Evolutionary conservation across 768 basidiomycete genomes (phyloP).

Genomic region (Xerocomellus dryophilus): DNA sequence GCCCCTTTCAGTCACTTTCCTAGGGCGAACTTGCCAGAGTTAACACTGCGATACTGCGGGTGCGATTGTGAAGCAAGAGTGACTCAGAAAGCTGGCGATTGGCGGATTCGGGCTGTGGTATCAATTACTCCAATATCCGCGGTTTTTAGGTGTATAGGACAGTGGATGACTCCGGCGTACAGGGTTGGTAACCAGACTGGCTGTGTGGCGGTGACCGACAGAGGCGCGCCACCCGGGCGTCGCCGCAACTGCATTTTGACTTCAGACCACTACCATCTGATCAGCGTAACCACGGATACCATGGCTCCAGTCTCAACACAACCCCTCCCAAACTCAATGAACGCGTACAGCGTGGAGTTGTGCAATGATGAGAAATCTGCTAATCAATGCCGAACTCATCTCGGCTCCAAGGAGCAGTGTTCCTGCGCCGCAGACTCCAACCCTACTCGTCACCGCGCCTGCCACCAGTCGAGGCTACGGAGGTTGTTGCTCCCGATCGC

Average conservation of each 20-base stretch:
- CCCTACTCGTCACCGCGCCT: slow-evolving; percentile 28
- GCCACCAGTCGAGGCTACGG: slow-evolving; percentile 32
- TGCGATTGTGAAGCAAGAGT: slow-evolving; percentile 21
- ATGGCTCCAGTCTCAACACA: slow-evolving; percentile 31
- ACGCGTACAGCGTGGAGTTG: slow-evolving; percentile 5
- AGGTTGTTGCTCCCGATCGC: slow-evolving; percentile 37
- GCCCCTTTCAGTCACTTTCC: background rate
- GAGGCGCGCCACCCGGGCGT: background rate
- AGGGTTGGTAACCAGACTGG: background rate
- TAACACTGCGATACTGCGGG: slow-evolving; percentile 56
- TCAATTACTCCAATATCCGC: slow-evolving; percentile 7
- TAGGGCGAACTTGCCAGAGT: slow-evolving; percentile 33
- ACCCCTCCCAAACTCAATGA: slow-evolving; percentile 26
- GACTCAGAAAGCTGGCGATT: slow-evolving; percentile 1
- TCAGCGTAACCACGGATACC: slow-evolving; percentile 13
- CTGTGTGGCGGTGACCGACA: slow-evolving; percentile 1
- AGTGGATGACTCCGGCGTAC: too few species aligned
- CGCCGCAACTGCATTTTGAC: background rate
- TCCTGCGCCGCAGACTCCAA: slow-evolving; percentile 18
- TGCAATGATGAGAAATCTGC: slow-evolving; percentile 13
- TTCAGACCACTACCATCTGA: slow-evolving; percentile 5
- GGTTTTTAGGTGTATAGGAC: background rate
- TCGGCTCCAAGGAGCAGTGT: slow-evolving; percentile 19
- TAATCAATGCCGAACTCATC: slow-evolving; percentile 26
- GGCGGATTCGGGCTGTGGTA: background rate